Conservation (phyloP, 73 alveolate genomes). For the Tetrahymena malaccensis region DNA sequence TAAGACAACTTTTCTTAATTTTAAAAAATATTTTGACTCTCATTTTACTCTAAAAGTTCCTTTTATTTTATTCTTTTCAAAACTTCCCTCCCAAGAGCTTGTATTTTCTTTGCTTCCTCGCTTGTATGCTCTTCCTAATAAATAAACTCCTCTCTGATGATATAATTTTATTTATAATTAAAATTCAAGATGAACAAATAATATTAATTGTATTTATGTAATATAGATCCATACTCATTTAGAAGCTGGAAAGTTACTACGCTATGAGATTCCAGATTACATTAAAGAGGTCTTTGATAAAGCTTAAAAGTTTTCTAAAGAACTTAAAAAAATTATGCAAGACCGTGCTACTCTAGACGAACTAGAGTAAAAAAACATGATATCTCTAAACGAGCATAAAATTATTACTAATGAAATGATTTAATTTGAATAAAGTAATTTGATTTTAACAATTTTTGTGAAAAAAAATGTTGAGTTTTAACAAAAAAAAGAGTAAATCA, state of each 20-base stretch:
- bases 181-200: neutral
- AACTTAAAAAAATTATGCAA: neutral
- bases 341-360: neutral
- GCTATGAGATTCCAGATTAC: neutral
- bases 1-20: neutral
- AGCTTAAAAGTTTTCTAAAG: neutral
- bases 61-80: neutral
- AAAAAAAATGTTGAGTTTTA: no score
- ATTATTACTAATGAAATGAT: neutral
- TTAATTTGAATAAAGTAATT: neutral
- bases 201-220: neutral
- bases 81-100: neutral
- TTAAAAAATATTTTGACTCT: neutral
- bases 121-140: neutral
- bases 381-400: neutral
- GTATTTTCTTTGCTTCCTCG: neutral
- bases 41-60: neutral
- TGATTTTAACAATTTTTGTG: no score
- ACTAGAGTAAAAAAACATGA: neutral
- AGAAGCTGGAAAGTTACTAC: neutral
- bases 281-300: neutral
- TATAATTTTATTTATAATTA: neutral
- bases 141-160: neutral
- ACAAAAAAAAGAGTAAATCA: neutral
- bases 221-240: neutral